A percentile compares a stretch with the other conserved stretches of the same genome.
Conservation (phyloP, 805 yeast species). For the Suhomyces canberraensis region DNA sequence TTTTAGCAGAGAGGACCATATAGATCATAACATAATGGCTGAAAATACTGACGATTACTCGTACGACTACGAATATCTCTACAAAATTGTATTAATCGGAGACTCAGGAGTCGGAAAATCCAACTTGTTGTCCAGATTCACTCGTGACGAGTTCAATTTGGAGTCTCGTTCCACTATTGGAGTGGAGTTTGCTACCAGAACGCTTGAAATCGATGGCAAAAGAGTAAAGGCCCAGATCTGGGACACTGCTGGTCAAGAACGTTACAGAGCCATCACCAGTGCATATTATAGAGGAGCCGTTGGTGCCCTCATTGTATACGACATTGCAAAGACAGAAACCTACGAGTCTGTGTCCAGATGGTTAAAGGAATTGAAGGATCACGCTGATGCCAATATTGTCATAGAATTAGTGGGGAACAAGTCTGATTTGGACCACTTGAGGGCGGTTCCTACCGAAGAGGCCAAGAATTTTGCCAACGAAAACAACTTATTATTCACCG, state of each 20-base stretch:
- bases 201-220: slow-evolving; percentile 82
- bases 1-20: not conserved
- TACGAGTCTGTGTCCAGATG: slow-evolving; percentile 85
- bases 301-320: slow-evolving; percentile 94
- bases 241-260: slow-evolving; percentile 99
- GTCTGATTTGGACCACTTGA: slow-evolving; percentile 82
- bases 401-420: slow-evolving; percentile 93
- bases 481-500: slow-evolving; percentile 88
- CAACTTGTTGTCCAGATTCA: slow-evolving; percentile 87
- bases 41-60: slow-evolving; percentile 45
- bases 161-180: slow-evolving; percentile 96
- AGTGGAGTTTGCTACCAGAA: slow-evolving; percentile 96
- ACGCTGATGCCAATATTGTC: slow-evolving; percentile 93
- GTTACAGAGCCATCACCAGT: slow-evolving; percentile 95
- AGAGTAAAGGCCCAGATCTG: slow-evolving; percentile 88
- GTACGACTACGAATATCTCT: slow-evolving; percentile 83
- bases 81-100: slow-evolving; percentile 94
- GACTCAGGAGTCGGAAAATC: slow-evolving; percentile 98
- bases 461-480: slow-evolving; percentile 93
- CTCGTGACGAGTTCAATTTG: slow-evolving; percentile 91
- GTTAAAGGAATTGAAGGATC: slow-evolving; percentile 85
- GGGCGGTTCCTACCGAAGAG: slow-evolving; percentile 97
- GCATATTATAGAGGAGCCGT: slow-evolving; percentile 98
- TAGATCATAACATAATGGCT: slow-evolving; percentile 19
- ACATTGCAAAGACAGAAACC: slow-evolving; percentile 84